Evolutionary conservation across 768 basidiomycete genomes (phyloP).

Genomic region (Suillus subalutaceus): DNA sequence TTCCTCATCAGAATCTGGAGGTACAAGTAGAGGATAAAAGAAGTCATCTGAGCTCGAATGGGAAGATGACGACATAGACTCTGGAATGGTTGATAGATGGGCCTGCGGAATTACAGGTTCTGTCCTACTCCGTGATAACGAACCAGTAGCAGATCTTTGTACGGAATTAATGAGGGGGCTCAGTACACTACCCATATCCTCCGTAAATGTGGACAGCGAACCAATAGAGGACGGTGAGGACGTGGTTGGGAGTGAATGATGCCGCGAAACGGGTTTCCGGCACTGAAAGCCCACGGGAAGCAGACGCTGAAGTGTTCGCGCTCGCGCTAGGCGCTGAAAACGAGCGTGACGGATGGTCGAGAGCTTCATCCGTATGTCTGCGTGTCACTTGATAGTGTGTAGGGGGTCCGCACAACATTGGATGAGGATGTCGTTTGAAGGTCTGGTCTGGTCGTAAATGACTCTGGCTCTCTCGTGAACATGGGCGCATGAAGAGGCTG

Average conservation of each 20-base stretch:
- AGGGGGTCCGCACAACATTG: too few species aligned
- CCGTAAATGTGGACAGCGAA: conserved; percentile 27
- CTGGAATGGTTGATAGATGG: conserved; percentile 32
- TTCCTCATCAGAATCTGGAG: conserved; percentile 19
- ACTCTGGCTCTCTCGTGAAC: conserved; percentile 38
- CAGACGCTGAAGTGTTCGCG: conserved; percentile 16
- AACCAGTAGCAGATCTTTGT: conserved; percentile 14
- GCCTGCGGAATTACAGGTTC: conserved; percentile 25
- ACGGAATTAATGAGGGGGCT: conserved; percentile 21
- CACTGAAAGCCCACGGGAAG: conserved; percentile 23
- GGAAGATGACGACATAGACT: conserved; percentile 19
- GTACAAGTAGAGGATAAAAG: conserved; percentile 26
- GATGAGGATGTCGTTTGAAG: conserved; percentile 70
- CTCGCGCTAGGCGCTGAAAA: conserved; percentile 24
- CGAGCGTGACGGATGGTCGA: too few species aligned
- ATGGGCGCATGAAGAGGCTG: conserved; percentile 10
- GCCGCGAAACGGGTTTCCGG: conserved; percentile 27
- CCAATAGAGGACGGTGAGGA: conserved; percentile 22
- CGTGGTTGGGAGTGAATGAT: conserved; percentile 28
- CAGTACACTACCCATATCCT: conserved; percentile 28
- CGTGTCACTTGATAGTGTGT: too few species aligned
- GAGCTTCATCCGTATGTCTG: too few species aligned
- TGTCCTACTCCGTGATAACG: conserved; percentile 31
- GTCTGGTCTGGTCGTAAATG: conserved; percentile 52
- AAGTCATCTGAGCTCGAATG: conserved; percentile 30